Conservation (phyloP, 179 eudicot species). For the Carnegiea gigantea region DNA sequence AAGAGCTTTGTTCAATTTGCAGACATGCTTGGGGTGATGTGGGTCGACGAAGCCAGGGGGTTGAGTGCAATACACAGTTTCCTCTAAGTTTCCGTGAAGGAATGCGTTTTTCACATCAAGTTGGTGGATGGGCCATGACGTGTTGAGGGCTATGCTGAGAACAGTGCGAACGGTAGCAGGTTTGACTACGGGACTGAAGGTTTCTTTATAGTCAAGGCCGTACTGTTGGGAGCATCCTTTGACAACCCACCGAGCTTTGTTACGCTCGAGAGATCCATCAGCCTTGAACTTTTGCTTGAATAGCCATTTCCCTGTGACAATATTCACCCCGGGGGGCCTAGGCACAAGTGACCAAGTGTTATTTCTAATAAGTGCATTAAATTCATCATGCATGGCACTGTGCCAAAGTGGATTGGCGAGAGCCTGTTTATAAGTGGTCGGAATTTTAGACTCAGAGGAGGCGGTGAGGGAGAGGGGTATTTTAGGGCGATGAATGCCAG, state of each 20-base stretch:
- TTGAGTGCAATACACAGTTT: background rate
- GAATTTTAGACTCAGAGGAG: too few species aligned
- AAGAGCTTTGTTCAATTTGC: background rate
- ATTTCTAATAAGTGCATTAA: too few species aligned
- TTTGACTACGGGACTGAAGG: background rate
- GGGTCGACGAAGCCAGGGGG: background rate
- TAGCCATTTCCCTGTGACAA: too few species aligned
- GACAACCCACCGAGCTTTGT: background rate
- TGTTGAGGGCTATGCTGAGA: background rate
- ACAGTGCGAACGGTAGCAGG: background rate
- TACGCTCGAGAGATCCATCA: background rate
- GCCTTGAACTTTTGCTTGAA: too few species aligned
- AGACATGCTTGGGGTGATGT: background rate
- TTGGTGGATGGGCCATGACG: background rate
- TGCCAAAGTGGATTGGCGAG: background rate
- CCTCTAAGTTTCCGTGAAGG: background rate
- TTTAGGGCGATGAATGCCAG: too few species aligned
- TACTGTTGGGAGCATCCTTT: background rate
- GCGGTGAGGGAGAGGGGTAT: too few species aligned
- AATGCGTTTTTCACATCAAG: too few species aligned
- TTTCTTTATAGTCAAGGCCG: background rate
- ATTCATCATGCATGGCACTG: background rate
- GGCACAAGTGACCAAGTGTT: too few species aligned
- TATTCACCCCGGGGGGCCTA: too few species aligned
- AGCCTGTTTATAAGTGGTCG: too few species aligned